phyloP scores from a whole-genome alignment of 495 filamentous ascomycete genomes.

The Tricharina praecox region DNA sequence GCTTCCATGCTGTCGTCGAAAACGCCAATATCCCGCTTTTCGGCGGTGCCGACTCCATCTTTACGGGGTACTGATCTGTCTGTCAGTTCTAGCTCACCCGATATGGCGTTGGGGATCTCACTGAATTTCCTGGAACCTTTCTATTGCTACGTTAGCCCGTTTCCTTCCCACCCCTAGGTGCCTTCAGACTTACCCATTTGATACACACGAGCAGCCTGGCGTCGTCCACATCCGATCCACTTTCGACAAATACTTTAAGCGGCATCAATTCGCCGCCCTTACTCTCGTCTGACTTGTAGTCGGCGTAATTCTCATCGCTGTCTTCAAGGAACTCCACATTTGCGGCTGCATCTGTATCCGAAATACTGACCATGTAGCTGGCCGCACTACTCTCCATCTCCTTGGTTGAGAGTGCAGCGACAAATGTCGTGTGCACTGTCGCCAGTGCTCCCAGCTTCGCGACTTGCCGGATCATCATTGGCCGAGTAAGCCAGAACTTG shows the following conservation, averaged over 20 bases:
- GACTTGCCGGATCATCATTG: background rate
- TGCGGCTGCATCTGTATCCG: background rate
- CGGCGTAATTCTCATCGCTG: conserved; percentile 5
- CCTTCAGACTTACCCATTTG: conserved; percentile 9
- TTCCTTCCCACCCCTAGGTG: no score
- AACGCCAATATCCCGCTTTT: conserved; percentile 7
- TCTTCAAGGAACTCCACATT: conserved; percentile 8
- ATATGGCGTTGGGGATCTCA: no score
- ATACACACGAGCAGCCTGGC: conserved; percentile 2
- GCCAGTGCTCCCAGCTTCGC: conserved; percentile 3
- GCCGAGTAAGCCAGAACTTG: conserved; percentile 3
- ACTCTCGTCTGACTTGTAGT: background rate
- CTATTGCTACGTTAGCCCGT: no score
- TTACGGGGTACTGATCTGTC: no score
- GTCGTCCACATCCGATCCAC: background rate
- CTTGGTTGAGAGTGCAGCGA: background rate
- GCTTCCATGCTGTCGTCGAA: conserved; percentile 8
- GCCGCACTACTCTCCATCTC: conserved; percentile 1
- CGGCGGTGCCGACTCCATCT: conserved; percentile 2
- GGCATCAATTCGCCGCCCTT: background rate
- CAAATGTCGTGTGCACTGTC: conserved; percentile 4
- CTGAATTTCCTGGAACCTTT: no score
- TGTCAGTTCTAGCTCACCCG: no score
- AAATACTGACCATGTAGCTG: background rate
- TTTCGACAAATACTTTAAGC: conserved; percentile 5